Evolutionary conservation across 2,329 filamentous ascomycete species (phyloP).

Genomic region (Dothistroma septosporum): DNA sequence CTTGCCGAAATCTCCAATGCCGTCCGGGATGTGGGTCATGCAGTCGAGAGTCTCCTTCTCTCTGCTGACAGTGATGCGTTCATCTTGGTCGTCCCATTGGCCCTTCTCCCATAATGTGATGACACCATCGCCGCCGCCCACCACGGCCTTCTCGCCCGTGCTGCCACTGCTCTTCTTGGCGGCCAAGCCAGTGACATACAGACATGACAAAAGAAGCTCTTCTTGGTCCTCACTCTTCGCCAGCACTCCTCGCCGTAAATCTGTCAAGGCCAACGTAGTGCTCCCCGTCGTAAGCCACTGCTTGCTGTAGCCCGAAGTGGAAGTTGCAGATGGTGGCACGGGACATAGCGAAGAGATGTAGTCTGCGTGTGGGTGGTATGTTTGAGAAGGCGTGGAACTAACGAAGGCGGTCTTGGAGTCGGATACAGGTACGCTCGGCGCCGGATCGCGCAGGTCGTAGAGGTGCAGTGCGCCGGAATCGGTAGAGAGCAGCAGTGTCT

Average conservation of each 20-base stretch:
- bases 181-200: conserved; percentile 72
- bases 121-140: conserved; percentile 74
- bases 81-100: conserved; percentile 91
- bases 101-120: conserved; percentile 92
- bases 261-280: conserved; percentile 84
- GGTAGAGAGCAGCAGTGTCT: conserved; percentile 82
- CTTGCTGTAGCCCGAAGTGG: conserved; percentile 84
- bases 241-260: conserved; percentile 79
- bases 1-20: conserved; percentile 62
- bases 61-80: conserved; percentile 72
- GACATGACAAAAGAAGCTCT: conserved; percentile 80
- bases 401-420: conserved; percentile 44
- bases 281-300: conserved; percentile 94
- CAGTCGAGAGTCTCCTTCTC: conserved; percentile 70
- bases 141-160: conserved; percentile 70
- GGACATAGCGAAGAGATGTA: conserved; percentile 86
- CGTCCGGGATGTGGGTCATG: conserved; percentile 67
- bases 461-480: conserved; percentile 88
- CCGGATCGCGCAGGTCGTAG: conserved; percentile 66
- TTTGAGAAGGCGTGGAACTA: conserved; percentile 65
- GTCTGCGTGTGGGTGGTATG: conserved; percentile 83
- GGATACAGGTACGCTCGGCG: conserved; percentile 41
- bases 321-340: conserved; percentile 72
- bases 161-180: conserved; percentile 58
- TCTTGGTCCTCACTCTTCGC: conserved; percentile 92